These are phyloP conservation scores for Entonaema liquescens DNA, from an alignment of 495 filamentous ascomycete genomes.

Conservation along the genomic window DNA sequence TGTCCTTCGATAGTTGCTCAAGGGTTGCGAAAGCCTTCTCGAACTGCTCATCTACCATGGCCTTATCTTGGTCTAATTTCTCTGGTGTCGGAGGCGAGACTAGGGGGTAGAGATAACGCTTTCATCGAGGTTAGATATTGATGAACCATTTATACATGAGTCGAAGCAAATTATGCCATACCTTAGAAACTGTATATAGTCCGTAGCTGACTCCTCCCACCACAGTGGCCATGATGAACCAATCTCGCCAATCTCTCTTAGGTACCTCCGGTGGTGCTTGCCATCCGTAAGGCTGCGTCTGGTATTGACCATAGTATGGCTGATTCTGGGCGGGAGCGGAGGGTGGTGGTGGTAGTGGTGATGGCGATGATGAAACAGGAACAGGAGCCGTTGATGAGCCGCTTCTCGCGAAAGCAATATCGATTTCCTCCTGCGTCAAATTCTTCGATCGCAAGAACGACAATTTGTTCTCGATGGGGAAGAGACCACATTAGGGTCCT, in stretches of 20 bases:
- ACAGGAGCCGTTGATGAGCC: conserved; percentile 56
- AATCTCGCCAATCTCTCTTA: conserved; percentile 94
- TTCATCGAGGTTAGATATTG: conserved; percentile 32
- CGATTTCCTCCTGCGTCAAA: conserved; percentile 93
- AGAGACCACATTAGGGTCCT: conserved; percentile 88
- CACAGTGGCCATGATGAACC: conserved; percentile 97
- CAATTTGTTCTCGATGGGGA: conserved; percentile 89
- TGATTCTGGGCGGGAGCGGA: conserved; percentile 59
- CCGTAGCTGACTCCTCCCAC: conserved; percentile 87
- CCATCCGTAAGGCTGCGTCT: conserved; percentile 72
- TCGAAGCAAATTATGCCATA: conserved; percentile 39
- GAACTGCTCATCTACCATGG: conserved; percentile 89
- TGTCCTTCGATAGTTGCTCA: conserved; percentile 91
- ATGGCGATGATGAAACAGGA: conserved; percentile 49
- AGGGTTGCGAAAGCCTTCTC: conserved; percentile 88
- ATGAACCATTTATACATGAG: background rate
- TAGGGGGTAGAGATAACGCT: conserved; percentile 90
- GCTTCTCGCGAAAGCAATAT: conserved; percentile 78
- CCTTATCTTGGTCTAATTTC: conserved; percentile 91
- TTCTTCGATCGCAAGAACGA: conserved; percentile 97
- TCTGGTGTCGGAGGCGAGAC: conserved; percentile 93
- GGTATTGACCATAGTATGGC: conserved; percentile 74
- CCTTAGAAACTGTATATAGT: conserved; percentile 86
- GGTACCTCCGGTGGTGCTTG: conserved; percentile 73
- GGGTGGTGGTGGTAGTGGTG: conserved; percentile 50